These are phyloP conservation scores for Chytriomyces confervae DNA, from an alignment of 192 early-diverging fungal species.

Conservation along the genomic window DNA sequence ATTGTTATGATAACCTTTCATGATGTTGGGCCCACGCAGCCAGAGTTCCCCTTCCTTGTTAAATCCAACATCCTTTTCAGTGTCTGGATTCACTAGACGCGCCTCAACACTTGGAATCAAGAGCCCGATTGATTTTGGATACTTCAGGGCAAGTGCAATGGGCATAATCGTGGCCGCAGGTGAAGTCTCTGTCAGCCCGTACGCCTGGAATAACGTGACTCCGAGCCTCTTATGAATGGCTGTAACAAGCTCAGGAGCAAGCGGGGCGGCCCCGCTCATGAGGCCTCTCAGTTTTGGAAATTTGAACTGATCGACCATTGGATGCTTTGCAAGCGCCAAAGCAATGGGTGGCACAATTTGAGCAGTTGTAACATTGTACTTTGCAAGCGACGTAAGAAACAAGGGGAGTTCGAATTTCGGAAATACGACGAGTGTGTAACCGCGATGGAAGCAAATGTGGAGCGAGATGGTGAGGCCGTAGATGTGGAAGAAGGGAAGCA, in stretches of 20 bases:
- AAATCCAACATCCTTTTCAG: constrained; percentile 50
- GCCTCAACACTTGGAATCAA: constrained; percentile 75
- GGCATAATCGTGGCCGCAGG: constrained; percentile 21
- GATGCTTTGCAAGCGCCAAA: constrained; percentile 73
- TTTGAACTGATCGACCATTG: constrained; percentile 75
- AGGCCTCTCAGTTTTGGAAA: constrained; percentile 67
- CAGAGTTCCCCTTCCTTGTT: constrained; percentile 78
- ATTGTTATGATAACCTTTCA: constrained; percentile 82
- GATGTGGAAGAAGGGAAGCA: constrained; percentile 71
- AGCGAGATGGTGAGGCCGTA: constrained; percentile 44
- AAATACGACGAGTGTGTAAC: constrained; percentile 71
- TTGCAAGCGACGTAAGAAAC: constrained; percentile 68
- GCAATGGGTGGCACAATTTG: constrained; percentile 69
- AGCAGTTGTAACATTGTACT: constrained; percentile 60
- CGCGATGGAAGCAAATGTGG: constrained; percentile 47
- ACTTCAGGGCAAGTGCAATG: constrained; percentile 28
- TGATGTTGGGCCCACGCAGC: constrained; percentile 82
- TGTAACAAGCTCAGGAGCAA: constrained; percentile 67
- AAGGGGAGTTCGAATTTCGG: constrained; percentile 72
- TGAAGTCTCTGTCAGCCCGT: constrained; percentile 70
- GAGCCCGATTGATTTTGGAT: constrained; percentile 68
- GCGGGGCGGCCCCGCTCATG: constrained; percentile 79
- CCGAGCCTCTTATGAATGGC: constrained; percentile 60
- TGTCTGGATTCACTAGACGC: constrained; percentile 73
- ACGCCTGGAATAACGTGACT: constrained; percentile 41